A percentile compares a stretch with the other conserved stretches of the same genome.
Conservation (phyloP, 2,329 filamentous ascomycete species). For the Aureobasidium leucospermi region DNA sequence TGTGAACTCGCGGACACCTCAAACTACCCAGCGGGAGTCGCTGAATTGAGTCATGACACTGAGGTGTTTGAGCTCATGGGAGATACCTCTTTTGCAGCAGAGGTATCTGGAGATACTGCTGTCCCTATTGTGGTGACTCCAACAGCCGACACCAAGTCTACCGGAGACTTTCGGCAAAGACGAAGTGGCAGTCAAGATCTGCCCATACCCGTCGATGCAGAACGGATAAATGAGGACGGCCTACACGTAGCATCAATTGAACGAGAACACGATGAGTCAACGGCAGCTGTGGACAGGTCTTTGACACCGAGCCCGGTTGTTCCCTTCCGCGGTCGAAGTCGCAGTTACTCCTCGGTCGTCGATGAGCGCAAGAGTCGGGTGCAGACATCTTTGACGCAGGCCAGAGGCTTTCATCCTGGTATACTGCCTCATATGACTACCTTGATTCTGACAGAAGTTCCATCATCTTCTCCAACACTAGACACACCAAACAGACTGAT, state of each 20-base stretch:
- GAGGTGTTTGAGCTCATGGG: constrained; percentile 31
- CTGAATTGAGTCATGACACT: neutral
- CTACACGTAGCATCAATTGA: neutral
- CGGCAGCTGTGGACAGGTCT: neutral
- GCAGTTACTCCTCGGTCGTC: constrained; percentile 25
- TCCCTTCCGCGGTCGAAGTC: constrained; percentile 15
- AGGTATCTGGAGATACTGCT: constrained; percentile 15
- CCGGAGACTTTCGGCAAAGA: neutral
- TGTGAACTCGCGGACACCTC: constrained; percentile 24
- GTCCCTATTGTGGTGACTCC: constrained; percentile 28
- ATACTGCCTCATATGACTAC: constrained; percentile 48
- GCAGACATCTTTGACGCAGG: constrained; percentile 18
- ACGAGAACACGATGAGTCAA: neutral
- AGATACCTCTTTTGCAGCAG: constrained; percentile 19
- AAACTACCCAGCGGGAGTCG: constrained; percentile 14
- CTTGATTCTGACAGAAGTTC: constrained; percentile 51
- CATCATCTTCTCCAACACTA: constrained; percentile 26
- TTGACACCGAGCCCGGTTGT: neutral
- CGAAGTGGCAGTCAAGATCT: constrained; percentile 14
- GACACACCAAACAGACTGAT: constrained; percentile 42
- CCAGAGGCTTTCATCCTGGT: constrained; percentile 43
- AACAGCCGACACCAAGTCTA: constrained; percentile 27
- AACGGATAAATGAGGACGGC: constrained; percentile 12
- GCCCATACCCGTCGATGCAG: constrained; percentile 26
- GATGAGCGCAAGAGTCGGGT: constrained; percentile 24